These are phyloP conservation scores for Salvia hispanica DNA, from an alignment of 257 asterid genomes.

Conservation along the genomic window DNA sequence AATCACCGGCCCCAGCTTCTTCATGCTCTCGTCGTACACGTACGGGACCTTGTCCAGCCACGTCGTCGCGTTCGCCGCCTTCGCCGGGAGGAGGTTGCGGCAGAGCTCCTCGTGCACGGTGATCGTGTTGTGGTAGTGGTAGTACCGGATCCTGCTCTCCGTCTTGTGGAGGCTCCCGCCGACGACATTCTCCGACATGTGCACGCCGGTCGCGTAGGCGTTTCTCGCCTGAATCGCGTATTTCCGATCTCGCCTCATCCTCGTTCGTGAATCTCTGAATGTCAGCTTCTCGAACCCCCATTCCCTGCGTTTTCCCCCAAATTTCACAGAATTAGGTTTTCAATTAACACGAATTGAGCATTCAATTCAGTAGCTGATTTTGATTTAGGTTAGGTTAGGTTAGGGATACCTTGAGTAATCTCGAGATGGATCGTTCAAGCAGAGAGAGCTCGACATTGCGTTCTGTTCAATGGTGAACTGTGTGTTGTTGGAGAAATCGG, in stretches of 20 bases:
- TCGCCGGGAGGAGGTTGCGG: constrained; percentile 43
- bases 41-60: constrained; percentile 61
- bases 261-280: constrained; percentile 49
- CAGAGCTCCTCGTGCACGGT: constrained; percentile 64
- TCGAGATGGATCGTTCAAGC: constrained; percentile 43
- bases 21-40: constrained; percentile 59
- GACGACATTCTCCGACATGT: constrained; percentile 58
- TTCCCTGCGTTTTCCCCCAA: constrained; percentile 35
- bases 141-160: constrained; percentile 45
- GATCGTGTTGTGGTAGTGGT: constrained; percentile 65
- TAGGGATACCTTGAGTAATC: constrained; percentile 47
- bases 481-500: constrained; percentile 48
- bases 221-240: constrained; percentile 60
- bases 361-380: too few species aligned
- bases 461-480: constrained; percentile 70
- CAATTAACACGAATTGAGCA: too few species aligned
- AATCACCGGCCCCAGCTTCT: constrained; percentile 46
- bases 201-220: constrained; percentile 59
- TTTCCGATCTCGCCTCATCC: constrained; percentile 57
- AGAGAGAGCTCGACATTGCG: constrained; percentile 58
- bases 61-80: constrained; percentile 48
- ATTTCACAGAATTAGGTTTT: too few species aligned
- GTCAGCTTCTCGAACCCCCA: constrained; percentile 67
- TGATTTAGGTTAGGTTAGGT: too few species aligned
- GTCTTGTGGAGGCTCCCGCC: constrained; percentile 51